Conservation (phyloP, 176 grass and related monocot species). For the Rhynchospora pubera region DNA sequence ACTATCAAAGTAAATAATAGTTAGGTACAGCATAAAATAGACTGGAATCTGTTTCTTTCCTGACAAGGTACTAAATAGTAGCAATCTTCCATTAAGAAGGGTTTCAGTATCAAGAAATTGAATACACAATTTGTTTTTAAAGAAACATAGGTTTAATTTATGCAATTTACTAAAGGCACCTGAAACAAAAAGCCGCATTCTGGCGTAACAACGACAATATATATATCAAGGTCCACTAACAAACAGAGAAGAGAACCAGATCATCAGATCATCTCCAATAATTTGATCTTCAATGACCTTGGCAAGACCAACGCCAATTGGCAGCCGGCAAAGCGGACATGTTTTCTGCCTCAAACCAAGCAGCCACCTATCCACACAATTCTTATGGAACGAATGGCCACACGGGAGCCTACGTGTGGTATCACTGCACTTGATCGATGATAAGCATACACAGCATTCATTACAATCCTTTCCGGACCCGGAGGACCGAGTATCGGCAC, state of each 20-base stretch:
- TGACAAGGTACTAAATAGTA: background rate
- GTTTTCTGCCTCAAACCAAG: slow-evolving; percentile 45
- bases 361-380: slow-evolving; percentile 66
- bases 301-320: slow-evolving; percentile 9
- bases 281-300: slow-evolving; percentile 27
- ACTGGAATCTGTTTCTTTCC: background rate
- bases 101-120: background rate
- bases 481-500: background rate
- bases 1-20: background rate
- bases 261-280: slow-evolving; percentile 55
- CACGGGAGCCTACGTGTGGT: slow-evolving; percentile 49
- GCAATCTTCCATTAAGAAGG: slow-evolving; percentile 4
- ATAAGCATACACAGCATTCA: slow-evolving; percentile 64
- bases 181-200: background rate
- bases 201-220: background rate
- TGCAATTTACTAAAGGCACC: background rate
- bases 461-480: background rate
- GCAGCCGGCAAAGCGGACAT: slow-evolving; percentile 67
- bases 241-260: slow-evolving; percentile 82
- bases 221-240: slow-evolving; percentile 20
- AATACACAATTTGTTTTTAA: background rate
- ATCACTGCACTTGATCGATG: slow-evolving; percentile 35
- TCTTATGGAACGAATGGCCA: slow-evolving; percentile 60
- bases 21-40: background rate
- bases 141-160: background rate